Evolutionary conservation across 2,329 filamentous ascomycete species (phyloP), one percentile per base, ranked within the genome.

Genomic region (Pseudogymnoascus sp.): DNA sequence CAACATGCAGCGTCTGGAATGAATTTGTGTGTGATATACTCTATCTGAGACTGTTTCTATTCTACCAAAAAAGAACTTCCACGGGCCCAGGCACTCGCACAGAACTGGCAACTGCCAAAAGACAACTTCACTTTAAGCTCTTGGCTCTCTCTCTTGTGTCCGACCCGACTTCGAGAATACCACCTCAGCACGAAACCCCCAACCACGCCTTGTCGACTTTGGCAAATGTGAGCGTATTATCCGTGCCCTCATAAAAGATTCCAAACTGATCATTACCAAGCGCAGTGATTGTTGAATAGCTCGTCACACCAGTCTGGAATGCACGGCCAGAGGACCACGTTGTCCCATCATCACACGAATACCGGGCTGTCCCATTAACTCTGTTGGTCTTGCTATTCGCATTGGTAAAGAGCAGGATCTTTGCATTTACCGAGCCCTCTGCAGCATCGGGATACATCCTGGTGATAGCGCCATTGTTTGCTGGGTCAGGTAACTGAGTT

Each of bases 371-470:
- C 11, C 47, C 47, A 12, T 18, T 2, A 32, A 54, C 11, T 6
- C 47, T 54, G 47, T 28, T 54, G 8, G 9, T 54, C 28, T 54
- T 4, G 47, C n/a, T 18, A 32, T 54, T 32, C n/a, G 47, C 9
- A 54, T 54, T 54, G 28, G 47, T 54, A 20, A 54, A 54, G n/a
- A 54, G 47, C 25, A 54, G 18, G 47, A 54, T 54, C 47, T 54
- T 54, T 54, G 47, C 47, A 12, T 54, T 14, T 18, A 25, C 25
- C 9, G 47, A 54, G 28, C 47, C 47, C 28, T 54, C 28, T 9
- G 47, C 47, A 2, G 47, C 47, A 54, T 54, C 47, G 6, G 47
- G 47, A 14, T 54, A 54, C 47, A 54, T 54, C 5, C 47, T 54
- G 9, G 28, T 12, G n/a, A 54, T 54, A 18, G 47, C 47, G 2